Conservation (phyloP, 331 rosid species). For the Pyracantha coccinea region DNA sequence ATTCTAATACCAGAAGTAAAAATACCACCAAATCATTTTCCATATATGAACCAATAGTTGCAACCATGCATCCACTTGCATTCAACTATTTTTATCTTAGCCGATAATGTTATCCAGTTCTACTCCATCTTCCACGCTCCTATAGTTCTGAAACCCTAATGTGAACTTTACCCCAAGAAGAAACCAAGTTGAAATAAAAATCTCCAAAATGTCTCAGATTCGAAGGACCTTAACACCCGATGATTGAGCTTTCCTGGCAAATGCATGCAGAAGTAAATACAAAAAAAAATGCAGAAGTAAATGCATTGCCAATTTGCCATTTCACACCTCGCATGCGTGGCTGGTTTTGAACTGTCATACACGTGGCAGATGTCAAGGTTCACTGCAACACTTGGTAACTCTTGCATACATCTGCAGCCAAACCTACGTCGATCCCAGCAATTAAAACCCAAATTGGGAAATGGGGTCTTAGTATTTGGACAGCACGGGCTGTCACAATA, state of each 20-base stretch:
- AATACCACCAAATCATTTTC: too few relatives aligned
- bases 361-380: slow-evolving; percentile 39
- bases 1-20: too few relatives aligned
- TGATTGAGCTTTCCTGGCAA: background rate
- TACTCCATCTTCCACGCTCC: too few relatives aligned
- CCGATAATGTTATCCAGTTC: too few relatives aligned
- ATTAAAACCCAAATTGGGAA: background rate
- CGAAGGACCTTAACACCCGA: slow-evolving; percentile 4
- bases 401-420: slow-evolving; percentile 7
- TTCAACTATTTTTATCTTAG: too few relatives aligned
- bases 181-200: background rate
- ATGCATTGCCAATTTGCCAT: background rate
- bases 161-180: background rate
- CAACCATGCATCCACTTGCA: too few relatives aligned
- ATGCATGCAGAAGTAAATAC: background rate
- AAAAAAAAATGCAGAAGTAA: background rate
- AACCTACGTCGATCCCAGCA: background rate
- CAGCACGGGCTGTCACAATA: slow-evolving; percentile 11
- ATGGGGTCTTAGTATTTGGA: slow-evolving; percentile 29
- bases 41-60: too few relatives aligned
- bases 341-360: slow-evolving; percentile 39
- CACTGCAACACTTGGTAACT: background rate
- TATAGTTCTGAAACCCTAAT: too few relatives aligned
- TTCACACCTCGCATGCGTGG: background rate
- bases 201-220: background rate